These are phyloP conservation scores for Phlebopus sp. DNA, from an alignment of 1,284 basidiomycete species.

Conservation along the genomic window DNA sequence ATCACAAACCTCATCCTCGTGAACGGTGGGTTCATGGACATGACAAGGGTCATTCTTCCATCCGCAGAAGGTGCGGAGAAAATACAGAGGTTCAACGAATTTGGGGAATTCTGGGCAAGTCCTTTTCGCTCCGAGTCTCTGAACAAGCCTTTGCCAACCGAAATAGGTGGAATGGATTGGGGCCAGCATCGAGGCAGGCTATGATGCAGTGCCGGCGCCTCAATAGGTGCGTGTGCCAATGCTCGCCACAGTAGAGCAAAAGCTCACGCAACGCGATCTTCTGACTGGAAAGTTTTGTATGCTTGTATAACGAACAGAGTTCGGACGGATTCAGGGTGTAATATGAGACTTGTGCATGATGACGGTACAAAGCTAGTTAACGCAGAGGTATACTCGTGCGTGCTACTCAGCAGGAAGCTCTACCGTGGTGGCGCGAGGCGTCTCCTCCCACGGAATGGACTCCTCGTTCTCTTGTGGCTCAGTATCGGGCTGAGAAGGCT, in stretches of 20 bases:
- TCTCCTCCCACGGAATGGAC: constrained; percentile 31
- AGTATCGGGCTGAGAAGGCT: too few relatives aligned
- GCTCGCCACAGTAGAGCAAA: too few relatives aligned
- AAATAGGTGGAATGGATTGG: background rate
- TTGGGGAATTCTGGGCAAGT: background rate
- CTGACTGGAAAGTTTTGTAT: too few relatives aligned
- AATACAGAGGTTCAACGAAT: background rate
- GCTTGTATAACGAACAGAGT: too few relatives aligned
- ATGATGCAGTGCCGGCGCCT: background rate
- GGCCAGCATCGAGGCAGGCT: background rate
- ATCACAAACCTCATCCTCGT: background rate
- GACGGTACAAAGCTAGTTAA: too few relatives aligned
- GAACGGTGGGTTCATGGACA: background rate
- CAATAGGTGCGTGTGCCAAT: background rate
- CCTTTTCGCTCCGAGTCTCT: background rate
- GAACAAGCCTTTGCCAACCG: background rate
- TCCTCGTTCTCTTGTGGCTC: constrained; percentile 18
- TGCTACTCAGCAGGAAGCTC: background rate
- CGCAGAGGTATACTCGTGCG: too few relatives aligned
- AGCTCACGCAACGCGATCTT: too few relatives aligned
- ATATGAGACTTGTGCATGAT: too few relatives aligned
- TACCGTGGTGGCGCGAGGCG: constrained; percentile 25
- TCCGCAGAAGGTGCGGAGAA: background rate
- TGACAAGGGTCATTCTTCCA: background rate
- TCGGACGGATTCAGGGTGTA: too few relatives aligned